phyloP scores from a whole-genome alignment of 805 yeast genomes.

The Cyberlindnera veronae region DNA sequence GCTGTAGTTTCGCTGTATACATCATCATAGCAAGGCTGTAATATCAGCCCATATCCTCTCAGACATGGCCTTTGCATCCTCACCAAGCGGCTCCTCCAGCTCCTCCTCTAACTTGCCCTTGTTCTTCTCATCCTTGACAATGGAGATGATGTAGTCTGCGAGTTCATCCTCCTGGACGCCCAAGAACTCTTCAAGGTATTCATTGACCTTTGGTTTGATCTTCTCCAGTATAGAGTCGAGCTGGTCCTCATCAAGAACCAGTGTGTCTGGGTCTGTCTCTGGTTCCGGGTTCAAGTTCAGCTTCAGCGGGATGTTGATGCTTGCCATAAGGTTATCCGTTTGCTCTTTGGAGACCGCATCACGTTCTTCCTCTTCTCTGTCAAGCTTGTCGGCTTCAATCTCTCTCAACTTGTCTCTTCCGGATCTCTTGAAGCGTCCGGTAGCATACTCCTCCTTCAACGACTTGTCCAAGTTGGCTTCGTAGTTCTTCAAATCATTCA shows the following conservation, averaged over 20 bases:
- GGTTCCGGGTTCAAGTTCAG: slow-evolving; percentile 8
- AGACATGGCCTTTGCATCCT: slow-evolving; percentile 41
- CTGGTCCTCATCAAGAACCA: slow-evolving; percentile 13
- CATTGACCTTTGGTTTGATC: slow-evolving; percentile 37
- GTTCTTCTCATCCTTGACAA: slow-evolving; percentile 34
- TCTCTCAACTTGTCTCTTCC: slow-evolving; percentile 33
- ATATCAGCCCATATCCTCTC: slow-evolving; percentile 37
- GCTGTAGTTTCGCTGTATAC: too few species aligned
- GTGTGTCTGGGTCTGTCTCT: slow-evolving; percentile 14
- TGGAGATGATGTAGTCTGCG: slow-evolving; percentile 39
- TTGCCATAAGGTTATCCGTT: slow-evolving; percentile 18
- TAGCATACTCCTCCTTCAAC: slow-evolving; percentile 13
- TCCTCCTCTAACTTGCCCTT: slow-evolving; percentile 38
- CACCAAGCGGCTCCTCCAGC: slow-evolving; percentile 48
- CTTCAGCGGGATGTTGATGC: slow-evolving; percentile 19
- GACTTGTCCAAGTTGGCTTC: slow-evolving; percentile 37
- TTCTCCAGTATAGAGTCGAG: slow-evolving; percentile 19
- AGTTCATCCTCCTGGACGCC: slow-evolving; percentile 53
- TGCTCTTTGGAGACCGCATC: slow-evolving; percentile 22
- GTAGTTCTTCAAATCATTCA: slow-evolving; percentile 30
- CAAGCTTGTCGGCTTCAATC: slow-evolving; percentile 38
- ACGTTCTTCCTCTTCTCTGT: slow-evolving; percentile 34
- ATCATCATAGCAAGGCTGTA: not conserved
- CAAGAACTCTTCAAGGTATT: slow-evolving; percentile 46
- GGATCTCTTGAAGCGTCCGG: slow-evolving; percentile 20